A percentile compares a stretch with the other conserved stretches of the same genome.
These are phyloP conservation scores for Sugiyamaella japonica DNA, from an alignment of 1,139 yeast species.

Conservation along the genomic window DNA sequence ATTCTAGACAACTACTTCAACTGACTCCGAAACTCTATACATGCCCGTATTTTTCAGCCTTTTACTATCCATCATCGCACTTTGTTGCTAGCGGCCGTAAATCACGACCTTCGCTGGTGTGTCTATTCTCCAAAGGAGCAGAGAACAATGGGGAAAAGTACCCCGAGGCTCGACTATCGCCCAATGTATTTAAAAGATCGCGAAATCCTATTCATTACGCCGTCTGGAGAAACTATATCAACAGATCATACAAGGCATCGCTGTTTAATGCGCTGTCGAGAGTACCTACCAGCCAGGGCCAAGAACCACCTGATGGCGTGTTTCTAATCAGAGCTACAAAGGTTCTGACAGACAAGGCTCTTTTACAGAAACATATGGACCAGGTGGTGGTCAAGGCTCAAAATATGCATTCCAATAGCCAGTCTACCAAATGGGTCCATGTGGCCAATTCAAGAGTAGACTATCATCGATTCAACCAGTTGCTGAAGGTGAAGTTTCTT, in stretches of 20 bases:
- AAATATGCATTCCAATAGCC: constrained; percentile 39
- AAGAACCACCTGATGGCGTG: constrained; percentile 45
- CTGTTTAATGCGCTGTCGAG: constrained; percentile 38
- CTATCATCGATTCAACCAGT: constrained; percentile 28
- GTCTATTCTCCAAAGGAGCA: constrained; percentile 29
- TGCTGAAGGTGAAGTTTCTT: constrained; percentile 11
- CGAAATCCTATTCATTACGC: constrained; percentile 47
- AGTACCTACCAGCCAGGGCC: not conserved
- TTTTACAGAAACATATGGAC: constrained; percentile 36
- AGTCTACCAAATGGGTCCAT: constrained; percentile 35
- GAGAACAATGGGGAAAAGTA: constrained; percentile 33
- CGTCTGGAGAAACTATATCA: constrained; percentile 43
- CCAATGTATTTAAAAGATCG: constrained; percentile 25
- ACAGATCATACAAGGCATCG: constrained; percentile 44
- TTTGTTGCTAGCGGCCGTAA: constrained; percentile 50
- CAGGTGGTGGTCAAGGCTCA: constrained; percentile 40
- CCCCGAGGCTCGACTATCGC: constrained; percentile 18
- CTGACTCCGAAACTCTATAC: constrained; percentile 24
- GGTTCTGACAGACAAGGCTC: constrained; percentile 42
- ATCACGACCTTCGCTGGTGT: constrained; percentile 49
- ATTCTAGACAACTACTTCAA: constrained; percentile 20
- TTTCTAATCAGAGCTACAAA: constrained; percentile 45
- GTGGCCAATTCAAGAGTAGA: constrained; percentile 36
- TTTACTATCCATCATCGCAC: constrained; percentile 50
- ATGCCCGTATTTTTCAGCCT: constrained; percentile 25